phyloP scores from a whole-genome alignment of 2,329 filamentous ascomycete genomes.

The Fusarium phyllophilum region DNA sequence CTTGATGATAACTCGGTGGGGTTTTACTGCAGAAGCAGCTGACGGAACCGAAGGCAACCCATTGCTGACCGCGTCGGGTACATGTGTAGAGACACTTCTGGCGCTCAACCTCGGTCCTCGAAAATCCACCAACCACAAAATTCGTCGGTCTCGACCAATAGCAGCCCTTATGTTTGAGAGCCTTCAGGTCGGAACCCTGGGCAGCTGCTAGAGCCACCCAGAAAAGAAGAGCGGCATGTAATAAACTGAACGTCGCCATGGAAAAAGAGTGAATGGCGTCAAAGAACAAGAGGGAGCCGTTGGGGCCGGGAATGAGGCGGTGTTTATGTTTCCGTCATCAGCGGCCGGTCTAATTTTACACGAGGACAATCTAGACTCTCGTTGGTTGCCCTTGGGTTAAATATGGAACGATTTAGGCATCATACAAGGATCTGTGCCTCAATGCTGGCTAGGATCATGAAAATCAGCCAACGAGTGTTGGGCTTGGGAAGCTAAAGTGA shows the following conservation, averaged over 20 bases:
- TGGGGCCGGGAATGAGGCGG: conserved; percentile 1
- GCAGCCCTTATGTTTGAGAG: background rate
- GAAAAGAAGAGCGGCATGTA: background rate
- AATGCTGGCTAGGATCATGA: conserved; percentile 1
- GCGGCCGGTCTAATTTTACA: background rate
- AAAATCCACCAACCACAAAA: background rate
- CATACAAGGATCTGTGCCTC: conserved; percentile 11
- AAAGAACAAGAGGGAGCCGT: background rate
- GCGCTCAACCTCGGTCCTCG: background rate
- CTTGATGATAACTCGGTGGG: background rate
- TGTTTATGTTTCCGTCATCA: conserved; percentile 12
- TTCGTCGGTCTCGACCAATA: background rate
- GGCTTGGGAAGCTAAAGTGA: background rate
- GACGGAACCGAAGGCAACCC: background rate
- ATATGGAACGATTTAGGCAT: conserved; percentile 19
- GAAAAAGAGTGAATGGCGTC: background rate
- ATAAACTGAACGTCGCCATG: conserved; percentile 11
- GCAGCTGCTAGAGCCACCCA: conserved; percentile 15
- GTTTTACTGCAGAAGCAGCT: background rate
- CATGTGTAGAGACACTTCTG: background rate
- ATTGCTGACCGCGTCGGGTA: no score
- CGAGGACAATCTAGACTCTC: background rate
- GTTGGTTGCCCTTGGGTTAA: background rate
- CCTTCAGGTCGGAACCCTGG: background rate
- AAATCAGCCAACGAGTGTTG: background rate